Conservation (phyloP, 2,329 filamentous ascomycete genomes). For the Arthrobotrys entomopaga region DNA sequence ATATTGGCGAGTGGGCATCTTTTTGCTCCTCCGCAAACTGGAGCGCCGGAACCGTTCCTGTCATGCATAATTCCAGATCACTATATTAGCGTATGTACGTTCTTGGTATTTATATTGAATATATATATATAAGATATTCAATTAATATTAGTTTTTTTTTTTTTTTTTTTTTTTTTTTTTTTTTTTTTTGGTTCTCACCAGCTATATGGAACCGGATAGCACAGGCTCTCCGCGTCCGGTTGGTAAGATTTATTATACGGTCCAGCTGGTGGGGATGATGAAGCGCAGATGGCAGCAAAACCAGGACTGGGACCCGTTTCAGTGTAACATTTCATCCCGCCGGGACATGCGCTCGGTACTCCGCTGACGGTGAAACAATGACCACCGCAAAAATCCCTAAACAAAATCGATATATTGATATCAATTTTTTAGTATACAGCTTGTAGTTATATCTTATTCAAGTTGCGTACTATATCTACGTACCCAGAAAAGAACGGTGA, state of each 20-base stretch:
- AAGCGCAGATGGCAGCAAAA: conserved; percentile 24
- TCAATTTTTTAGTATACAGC: neutral
- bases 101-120: neutral
- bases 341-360: conserved; percentile 10
- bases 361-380: conserved; percentile 31
- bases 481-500: conserved; percentile 15
- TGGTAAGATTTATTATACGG: conserved; percentile 15
- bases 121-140: too few species aligned
- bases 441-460: neutral
- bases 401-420: neutral
- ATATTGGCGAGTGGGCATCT: neutral
- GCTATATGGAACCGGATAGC: conserved; percentile 19
- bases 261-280: conserved; percentile 13
- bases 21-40: conserved; percentile 14
- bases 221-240: conserved; percentile 13
- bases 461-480: neutral
- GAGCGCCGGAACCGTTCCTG: conserved; percentile 19
- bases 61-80: neutral
- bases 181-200: conserved; percentile 13
- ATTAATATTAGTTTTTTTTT: too few species aligned
- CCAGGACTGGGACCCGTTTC: conserved; percentile 21
- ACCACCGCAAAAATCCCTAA: conserved; percentile 17
- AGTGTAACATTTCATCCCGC: conserved; percentile 22
- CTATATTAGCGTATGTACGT: too few species aligned
- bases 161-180: too few species aligned